Evolutionary conservation across 2,329 filamentous ascomycete genomes (phyloP).

Genomic region (Alternaria infectoria): DNA sequence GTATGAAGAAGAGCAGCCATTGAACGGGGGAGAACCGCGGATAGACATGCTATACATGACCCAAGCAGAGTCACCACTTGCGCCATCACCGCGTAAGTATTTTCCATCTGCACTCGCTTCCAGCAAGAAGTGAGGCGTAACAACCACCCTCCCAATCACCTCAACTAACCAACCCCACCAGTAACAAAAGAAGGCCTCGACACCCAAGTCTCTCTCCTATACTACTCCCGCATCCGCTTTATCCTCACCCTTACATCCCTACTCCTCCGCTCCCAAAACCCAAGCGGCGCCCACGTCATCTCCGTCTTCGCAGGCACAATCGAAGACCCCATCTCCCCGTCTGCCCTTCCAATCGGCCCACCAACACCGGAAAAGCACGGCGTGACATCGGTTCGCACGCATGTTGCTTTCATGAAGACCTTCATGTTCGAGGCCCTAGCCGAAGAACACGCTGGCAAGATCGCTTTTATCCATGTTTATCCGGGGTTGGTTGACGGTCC

Average conservation of each 20-base stretch:
- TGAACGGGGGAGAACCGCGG: constrained; percentile 28
- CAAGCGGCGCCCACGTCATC: constrained; percentile 32
- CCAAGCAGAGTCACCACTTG: constrained; percentile 34
- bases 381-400: constrained; percentile 32
- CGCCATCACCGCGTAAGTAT: constrained; percentile 55
- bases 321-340: constrained; percentile 33
- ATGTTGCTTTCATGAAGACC: constrained; percentile 43
- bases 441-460: constrained; percentile 25
- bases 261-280: constrained; percentile 21
- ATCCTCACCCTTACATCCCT: constrained; percentile 47
- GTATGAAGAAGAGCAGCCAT: constrained; percentile 28
- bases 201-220: constrained; percentile 40
- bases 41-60: constrained; percentile 45
- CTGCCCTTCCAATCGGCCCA: constrained; percentile 37
- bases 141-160: not conserved
- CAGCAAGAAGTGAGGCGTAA: constrained; percentile 2
- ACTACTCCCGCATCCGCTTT: constrained; percentile 50
- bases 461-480: constrained; percentile 40
- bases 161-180: constrained; percentile 17
- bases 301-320: constrained; percentile 44
- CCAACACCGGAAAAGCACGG: constrained; percentile 28
- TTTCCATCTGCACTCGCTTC: not conserved
- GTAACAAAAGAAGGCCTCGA: constrained; percentile 47
- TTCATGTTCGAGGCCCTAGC: constrained; percentile 39
- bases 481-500: constrained; percentile 45